Conservation (phyloP, 2,329 filamentous ascomycete genomes). For the Botryotinia convoluta region DNA sequence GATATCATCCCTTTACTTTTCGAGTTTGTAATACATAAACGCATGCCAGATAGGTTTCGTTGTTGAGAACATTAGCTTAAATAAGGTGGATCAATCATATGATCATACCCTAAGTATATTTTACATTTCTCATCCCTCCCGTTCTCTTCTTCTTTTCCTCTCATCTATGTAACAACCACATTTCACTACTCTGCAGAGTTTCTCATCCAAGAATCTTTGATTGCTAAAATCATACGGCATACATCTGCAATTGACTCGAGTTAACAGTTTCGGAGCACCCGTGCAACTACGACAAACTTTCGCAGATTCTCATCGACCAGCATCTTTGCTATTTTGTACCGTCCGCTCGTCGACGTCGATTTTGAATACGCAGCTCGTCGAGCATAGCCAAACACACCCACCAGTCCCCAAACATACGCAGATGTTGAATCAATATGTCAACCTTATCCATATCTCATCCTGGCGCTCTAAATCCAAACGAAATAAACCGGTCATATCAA, state of each 20-base stretch:
- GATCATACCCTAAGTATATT: conserved; percentile 17
- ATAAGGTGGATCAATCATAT: conserved; percentile 11
- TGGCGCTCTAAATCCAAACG: conserved; percentile 36
- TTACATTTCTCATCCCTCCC: conserved; percentile 3
- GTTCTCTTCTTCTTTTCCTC: not conserved
- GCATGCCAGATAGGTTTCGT: conserved; percentile 1
- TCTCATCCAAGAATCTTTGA: conserved; percentile 11
- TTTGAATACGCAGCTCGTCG: not conserved
- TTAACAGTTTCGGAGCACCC: conserved; percentile 9
- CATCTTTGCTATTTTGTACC: conserved; percentile 11
- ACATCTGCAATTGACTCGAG: conserved; percentile 4
- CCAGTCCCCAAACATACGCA: conserved; percentile 28
- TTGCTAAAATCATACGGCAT: conserved; percentile 17
- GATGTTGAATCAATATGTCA: conserved; percentile 38
- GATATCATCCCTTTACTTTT: not conserved
- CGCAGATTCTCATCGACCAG: not conserved
- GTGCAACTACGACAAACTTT: not conserved
- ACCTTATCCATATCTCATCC: conserved; percentile 35
- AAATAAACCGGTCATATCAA: conserved; percentile 31
- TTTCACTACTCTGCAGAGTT: not conserved
- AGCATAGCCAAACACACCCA: not conserved
- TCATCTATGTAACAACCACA: not conserved
- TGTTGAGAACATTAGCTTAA: not conserved
- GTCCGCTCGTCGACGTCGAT: not conserved
- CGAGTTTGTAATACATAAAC: not conserved